phyloP scores from a whole-genome alignment of 164 flowering plant genomes.

The Brasenia schreberi region DNA sequence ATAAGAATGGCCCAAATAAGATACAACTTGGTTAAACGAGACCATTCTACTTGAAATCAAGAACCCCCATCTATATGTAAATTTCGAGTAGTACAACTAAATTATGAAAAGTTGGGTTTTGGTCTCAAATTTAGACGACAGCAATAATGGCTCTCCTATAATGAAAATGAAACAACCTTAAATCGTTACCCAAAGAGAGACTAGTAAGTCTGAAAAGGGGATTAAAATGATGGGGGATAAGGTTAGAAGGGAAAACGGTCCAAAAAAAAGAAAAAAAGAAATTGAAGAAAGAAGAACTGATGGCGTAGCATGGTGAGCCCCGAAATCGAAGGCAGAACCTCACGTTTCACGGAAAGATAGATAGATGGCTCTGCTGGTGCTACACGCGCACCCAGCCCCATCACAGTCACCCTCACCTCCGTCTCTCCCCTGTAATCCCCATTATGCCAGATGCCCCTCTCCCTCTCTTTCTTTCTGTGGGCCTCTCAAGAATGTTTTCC shows the following conservation, averaged over 20 bases:
- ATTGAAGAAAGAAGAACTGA: not conserved
- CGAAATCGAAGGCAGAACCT: not conserved
- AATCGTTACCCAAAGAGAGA: too few relatives aligned
- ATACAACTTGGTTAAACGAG: too few relatives aligned
- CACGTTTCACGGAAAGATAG: not conserved
- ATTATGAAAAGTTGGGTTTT: too few relatives aligned
- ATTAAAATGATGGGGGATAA: too few relatives aligned
- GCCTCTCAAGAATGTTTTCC: too few relatives aligned
- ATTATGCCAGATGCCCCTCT: not conserved
- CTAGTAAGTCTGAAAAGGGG: not conserved
- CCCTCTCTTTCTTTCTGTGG: too few relatives aligned
- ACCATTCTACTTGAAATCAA: too few relatives aligned
- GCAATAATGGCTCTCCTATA: not conserved
- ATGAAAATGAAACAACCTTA: not conserved
- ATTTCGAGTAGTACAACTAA: too few relatives aligned
- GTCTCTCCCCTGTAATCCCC: slow-evolving; percentile 1
- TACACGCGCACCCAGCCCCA: not conserved
- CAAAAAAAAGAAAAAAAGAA: too few relatives aligned
- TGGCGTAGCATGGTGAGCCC: not conserved
- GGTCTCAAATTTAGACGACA: too few relatives aligned
- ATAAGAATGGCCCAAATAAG: too few relatives aligned
- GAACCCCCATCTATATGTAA: too few relatives aligned
- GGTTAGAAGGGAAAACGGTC: not conserved
- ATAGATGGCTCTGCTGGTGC: not conserved
- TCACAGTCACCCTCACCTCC: not conserved